phyloP scores from a whole-genome alignment of 306 rosid genomes.

The Cucumis cinereus region DNA sequence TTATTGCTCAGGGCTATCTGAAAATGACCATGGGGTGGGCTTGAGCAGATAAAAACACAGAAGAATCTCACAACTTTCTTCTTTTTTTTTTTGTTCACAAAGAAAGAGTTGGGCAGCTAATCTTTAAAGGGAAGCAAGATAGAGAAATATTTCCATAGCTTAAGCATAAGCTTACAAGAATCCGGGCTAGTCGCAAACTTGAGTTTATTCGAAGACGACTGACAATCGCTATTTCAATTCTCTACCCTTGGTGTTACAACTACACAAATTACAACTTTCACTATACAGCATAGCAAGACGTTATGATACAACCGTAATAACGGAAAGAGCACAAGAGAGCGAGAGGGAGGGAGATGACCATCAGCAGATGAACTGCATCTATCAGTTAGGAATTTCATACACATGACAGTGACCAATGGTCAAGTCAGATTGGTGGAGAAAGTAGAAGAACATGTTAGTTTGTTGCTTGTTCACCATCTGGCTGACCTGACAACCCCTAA shows the following conservation, averaged over 20 bases:
- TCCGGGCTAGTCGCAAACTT: constrained; percentile 22
- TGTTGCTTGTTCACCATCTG: constrained; percentile 25
- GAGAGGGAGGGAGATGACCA: constrained; percentile 1
- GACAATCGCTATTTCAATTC: constrained; percentile 25
- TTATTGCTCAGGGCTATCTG: background rate
- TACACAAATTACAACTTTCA: constrained; percentile 28
- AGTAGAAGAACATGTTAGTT: constrained; percentile 14
- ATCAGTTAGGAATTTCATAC: constrained; percentile 29
- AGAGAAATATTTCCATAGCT: constrained; percentile 19
- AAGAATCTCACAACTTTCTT: background rate
- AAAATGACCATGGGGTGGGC: background rate
- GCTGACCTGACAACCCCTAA: constrained; percentile 5
- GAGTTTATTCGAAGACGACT: constrained; percentile 31
- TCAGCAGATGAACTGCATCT: constrained; percentile 23
- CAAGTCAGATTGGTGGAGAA: constrained; percentile 16
- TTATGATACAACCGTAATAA: constrained; percentile 23
- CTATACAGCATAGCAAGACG: constrained; percentile 50
- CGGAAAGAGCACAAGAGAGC: background rate
- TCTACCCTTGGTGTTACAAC: constrained; percentile 27
- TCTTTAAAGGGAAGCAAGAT: background rate
- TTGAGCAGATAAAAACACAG: background rate
- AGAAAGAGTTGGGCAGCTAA: background rate
- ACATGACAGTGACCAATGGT: constrained; percentile 26
- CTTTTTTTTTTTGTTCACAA: background rate
- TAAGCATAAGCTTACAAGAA: constrained; percentile 13